Base-by-base conservation (phyloP, 1,284 basidiomycete species). In the Sanguinoderma infundibulare region DNA sequence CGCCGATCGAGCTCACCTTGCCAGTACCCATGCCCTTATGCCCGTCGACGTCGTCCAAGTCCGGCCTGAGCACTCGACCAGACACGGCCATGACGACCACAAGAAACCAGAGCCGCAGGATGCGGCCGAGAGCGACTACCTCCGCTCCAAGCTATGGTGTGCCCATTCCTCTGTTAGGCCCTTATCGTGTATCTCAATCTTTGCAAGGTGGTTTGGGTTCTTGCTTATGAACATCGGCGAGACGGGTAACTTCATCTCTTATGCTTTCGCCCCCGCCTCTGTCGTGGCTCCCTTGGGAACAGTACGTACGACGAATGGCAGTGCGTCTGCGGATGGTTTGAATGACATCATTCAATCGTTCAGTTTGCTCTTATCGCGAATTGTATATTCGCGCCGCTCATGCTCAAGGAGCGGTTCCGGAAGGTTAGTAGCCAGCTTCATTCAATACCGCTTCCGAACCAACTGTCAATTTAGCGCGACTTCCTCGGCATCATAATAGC, bases 231-330 rank as follows among this genome's bases (percentile, higher is more conserved):
- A 94, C 65, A 64, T 98, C 12, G 97, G 97, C 15, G 97, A 99
- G 79, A 77, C 87, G 26, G 94, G 94, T 14, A 98, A 98, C 73
- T 98, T 98, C 66, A 85, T 95, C 58, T 92, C 92, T 1, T 98
- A 95, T 67, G 92, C 87, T 0, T 92, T 90, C 65, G 90, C 96
- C 6, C 96, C 97, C 3, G 96, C 96, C 8, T 94, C 91, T 22
- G 81, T 98, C 14, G 95, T 98, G n/a, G 96, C 97, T 1, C 97
- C 96, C 20, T 82, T 98, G 7, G 96, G 96, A 34, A 96, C 94
- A 34, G 94, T 96, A 69, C 79, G 89, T 79, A 8, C 26, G 53
- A 50, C n/a, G n/a, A n/a, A n/a, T 5, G 2, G 49, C 22, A 15
- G 22, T 14, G 20, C 32, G 8, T 35, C 9, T 20, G 14, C 20